Percentiles rank a stretch among this genome's conserved stretches.
phyloP scores from a whole-genome alignment of 2,329 filamentous ascomycete species.

The Epicoccum nigrum region DNA sequence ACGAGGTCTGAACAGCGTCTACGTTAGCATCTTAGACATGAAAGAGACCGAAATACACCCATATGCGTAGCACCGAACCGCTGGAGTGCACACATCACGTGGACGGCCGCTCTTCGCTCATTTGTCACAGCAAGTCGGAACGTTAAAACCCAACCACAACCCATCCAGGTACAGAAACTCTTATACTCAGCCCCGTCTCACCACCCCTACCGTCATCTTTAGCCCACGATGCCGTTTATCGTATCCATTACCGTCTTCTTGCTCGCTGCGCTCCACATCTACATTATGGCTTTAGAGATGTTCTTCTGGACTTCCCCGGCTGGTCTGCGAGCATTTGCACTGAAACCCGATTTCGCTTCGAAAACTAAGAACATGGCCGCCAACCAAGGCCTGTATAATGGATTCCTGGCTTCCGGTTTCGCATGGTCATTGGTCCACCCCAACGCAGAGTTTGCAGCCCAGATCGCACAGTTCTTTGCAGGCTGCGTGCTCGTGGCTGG shows the following conservation, averaged over 20 bases:
- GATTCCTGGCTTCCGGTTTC: neutral
- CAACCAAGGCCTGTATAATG: slow-evolving; percentile 7
- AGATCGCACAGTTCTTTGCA: slow-evolving; percentile 3
- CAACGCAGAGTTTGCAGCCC: neutral
- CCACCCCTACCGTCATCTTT: neutral
- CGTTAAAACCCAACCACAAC: no score
- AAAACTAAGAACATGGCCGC: slow-evolving; percentile 3
- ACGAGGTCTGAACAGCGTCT: no score
- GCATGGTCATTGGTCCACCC: neutral
- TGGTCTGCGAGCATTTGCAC: neutral
- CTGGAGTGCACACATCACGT: no score
- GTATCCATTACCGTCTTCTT: neutral
- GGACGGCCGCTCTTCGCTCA: neutral
- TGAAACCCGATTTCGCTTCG: slow-evolving; percentile 2
- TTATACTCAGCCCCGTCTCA: no score
- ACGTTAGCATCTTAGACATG: no score
- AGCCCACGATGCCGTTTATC: neutral
- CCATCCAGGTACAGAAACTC: no score
- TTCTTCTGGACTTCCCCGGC: slow-evolving; percentile 5
- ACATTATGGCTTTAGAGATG: slow-evolving; percentile 6
- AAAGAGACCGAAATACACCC: no score
- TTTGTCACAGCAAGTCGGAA: no score
- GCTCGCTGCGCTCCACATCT: slow-evolving; percentile 4
- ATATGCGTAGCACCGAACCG: no score
- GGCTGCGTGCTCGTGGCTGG: slow-evolving; percentile 3